phyloP scores from a whole-genome alignment of 208 protist species.

The Kentomonas sorsogonicus region DNA sequence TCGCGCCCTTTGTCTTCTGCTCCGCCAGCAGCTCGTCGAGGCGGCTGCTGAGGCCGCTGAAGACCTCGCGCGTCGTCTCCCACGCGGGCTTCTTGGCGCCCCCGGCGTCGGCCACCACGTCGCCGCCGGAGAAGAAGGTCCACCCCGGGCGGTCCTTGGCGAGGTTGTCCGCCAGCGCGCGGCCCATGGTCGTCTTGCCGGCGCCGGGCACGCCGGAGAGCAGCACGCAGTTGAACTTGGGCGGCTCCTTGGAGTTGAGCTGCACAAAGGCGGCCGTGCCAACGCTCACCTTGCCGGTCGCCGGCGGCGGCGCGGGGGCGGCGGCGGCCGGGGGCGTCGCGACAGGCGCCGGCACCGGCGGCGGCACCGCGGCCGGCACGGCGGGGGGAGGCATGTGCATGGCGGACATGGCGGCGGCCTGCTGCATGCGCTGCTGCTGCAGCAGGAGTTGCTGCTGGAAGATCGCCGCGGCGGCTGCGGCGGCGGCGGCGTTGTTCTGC shows the following conservation, averaged over 20 bases:
- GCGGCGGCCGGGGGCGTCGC: not conserved
- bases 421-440: not conserved
- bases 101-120: conserved; percentile 49
- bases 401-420: conserved; percentile 1
- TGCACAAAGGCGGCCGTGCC: conserved; percentile 69
- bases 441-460: not conserved
- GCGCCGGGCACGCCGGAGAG: conserved; percentile 69
- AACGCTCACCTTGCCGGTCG: conserved; percentile 44
- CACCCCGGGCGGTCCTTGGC: conserved; percentile 65
- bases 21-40: conserved; percentile 71
- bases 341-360: not conserved
- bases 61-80: conserved; percentile 74
- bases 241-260: conserved; percentile 70
- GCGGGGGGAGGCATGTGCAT: conserved; percentile 5
- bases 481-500: not conserved
- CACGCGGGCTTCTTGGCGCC: conserved; percentile 49
- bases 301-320: conserved; percentile 12
- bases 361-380: not conserved
- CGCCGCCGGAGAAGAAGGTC: conserved; percentile 84
- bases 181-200: conserved; percentile 76
- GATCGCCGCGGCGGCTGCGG: conserved; percentile 3
- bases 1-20: conserved; percentile 43
- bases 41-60: conserved; percentile 67
- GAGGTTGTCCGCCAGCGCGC: conserved; percentile 70
- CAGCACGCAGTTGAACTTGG: conserved; percentile 84